A percentile compares a stretch with the other conserved stretches of the same genome.
Evolutionary conservation across 2,329 filamentous ascomycete genomes (phyloP).

Genomic region (Aschersonia sp.): DNA sequence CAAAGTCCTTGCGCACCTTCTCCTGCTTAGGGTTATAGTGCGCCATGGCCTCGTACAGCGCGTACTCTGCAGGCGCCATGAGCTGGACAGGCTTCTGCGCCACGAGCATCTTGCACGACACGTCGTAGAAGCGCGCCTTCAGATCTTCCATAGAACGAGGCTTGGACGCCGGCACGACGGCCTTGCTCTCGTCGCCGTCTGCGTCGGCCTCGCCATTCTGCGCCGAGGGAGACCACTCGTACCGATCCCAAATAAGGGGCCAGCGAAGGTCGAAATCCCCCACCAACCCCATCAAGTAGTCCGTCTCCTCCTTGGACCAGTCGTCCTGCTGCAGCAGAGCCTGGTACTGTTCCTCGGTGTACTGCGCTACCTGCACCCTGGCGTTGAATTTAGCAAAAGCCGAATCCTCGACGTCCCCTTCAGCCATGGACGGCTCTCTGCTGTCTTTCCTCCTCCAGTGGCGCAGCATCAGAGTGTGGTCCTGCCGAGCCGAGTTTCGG

Average conservation of each 20-base stretch:
- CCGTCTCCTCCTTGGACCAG: conserved; percentile 89
- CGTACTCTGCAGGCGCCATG: conserved; percentile 80
- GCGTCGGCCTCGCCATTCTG: conserved; percentile 29
- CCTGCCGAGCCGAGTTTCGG: conserved; percentile 60
- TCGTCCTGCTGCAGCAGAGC: conserved; percentile 56
- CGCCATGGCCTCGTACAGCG: conserved; percentile 68
- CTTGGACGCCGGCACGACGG: conserved; percentile 37
- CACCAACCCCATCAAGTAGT: conserved; percentile 68
- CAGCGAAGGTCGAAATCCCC: conserved; percentile 77
- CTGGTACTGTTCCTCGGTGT: conserved; percentile 79
- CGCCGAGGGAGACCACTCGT: conserved; percentile 50
- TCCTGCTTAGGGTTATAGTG: conserved; percentile 78
- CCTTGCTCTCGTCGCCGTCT: conserved; percentile 33
- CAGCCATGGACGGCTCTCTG: conserved; percentile 13
- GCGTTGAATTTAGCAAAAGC: conserved; percentile 81
- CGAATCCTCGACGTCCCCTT: conserved; percentile 35
- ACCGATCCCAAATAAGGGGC: conserved; percentile 85
- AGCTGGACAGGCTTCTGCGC: conserved; percentile 65
- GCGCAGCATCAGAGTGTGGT: conserved; percentile 50
- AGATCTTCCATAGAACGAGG: conserved; percentile 72
- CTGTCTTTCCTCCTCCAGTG: conserved; percentile 63
- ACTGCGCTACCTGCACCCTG: conserved; percentile 61
- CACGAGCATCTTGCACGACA: conserved; percentile 72
- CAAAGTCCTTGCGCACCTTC: conserved; percentile 69
- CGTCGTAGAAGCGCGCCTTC: conserved; percentile 80